Evolutionary conservation across 2,329 filamentous ascomycete genomes (phyloP).

Genomic region (Cordyceps militaris): DNA sequence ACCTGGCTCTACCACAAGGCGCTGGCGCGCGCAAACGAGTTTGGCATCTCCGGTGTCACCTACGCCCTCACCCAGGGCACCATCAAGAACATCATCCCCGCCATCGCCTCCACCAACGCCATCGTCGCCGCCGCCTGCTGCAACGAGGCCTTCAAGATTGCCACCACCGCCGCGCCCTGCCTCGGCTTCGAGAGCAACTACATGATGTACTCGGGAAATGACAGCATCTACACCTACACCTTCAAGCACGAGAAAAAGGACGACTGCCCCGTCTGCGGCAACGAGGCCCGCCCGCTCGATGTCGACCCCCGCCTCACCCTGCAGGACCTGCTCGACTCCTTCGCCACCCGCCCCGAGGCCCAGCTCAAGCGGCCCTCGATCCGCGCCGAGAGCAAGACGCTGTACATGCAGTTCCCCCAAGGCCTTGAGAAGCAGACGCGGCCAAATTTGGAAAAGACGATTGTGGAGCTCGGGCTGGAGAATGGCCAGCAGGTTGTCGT

Average conservation of each 20-base stretch:
- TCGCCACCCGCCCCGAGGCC: slow-evolving; percentile 77
- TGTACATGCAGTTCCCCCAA: slow-evolving; percentile 83
- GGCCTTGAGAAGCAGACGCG: slow-evolving; percentile 78
- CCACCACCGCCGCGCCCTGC: slow-evolving; percentile 71
- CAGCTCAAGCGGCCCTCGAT: slow-evolving; percentile 93
- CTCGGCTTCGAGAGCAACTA: slow-evolving; percentile 80
- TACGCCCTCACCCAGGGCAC: slow-evolving; percentile 96
- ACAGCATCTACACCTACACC: slow-evolving; percentile 93
- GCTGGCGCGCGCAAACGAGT: slow-evolving; percentile 72
- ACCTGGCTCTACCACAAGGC: slow-evolving; percentile 93
- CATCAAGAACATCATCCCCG: slow-evolving; percentile 98
- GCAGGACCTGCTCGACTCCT: slow-evolving; percentile 74
- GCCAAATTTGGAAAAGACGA: slow-evolving; percentile 70
- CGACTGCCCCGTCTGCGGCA: slow-evolving; percentile 92
- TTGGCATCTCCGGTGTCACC: slow-evolving; percentile 85
- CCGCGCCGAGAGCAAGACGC: slow-evolving; percentile 67
- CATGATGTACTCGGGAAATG: slow-evolving; percentile 99
- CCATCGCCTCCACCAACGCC: slow-evolving; percentile 95
- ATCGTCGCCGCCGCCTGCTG: slow-evolving; percentile 94
- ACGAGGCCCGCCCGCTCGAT: slow-evolving; percentile 66
- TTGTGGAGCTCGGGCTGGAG: slow-evolving; percentile 63
- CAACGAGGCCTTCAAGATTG: slow-evolving; percentile 94
- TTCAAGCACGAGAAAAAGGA: slow-evolving; percentile 91
- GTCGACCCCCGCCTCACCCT: slow-evolving; percentile 68
- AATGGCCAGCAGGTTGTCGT: slow-evolving; percentile 87